phyloP scores from a whole-genome alignment of 139 green algal genomes.

The Auxenochlorella pyrenoidosa region DNA sequence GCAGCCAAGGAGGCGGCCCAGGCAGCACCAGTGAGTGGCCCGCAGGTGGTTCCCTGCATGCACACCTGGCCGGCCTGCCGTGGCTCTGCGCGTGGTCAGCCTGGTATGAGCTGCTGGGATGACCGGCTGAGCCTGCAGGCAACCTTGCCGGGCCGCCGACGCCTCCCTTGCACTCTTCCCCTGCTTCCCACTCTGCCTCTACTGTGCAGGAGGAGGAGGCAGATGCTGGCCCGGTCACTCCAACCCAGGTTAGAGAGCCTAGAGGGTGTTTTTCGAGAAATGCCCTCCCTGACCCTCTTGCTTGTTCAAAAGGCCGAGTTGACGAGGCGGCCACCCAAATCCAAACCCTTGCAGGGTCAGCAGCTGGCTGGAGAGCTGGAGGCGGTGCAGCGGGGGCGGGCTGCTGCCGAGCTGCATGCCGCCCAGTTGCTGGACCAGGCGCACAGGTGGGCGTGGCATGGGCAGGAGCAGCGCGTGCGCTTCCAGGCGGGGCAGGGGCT shows the following conservation, averaged over 20 bases:
- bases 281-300: too few species aligned
- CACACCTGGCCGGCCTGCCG: neutral
- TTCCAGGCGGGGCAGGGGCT: too few species aligned
- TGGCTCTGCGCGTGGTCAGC: neutral
- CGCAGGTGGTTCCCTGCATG: neutral
- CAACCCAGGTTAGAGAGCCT: too few species aligned
- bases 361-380: conserved; percentile 7
- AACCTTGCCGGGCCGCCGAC: too few species aligned
- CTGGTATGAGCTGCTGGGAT: too few species aligned
- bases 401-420: conserved; percentile 7
- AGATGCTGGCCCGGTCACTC: neutral
- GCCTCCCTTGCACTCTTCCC: too few species aligned
- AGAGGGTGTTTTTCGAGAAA: neutral
- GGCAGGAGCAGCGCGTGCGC: neutral
- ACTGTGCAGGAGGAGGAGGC: neutral
- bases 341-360: neutral
- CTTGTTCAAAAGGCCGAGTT: too few species aligned
- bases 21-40: neutral
- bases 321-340: too few species aligned
- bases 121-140: too few species aligned
- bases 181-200: neutral
- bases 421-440: conserved; percentile 8
- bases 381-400: neutral
- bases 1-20: conserved; percentile 2
- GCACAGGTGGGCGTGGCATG: neutral